Evolutionary conservation across 805 yeast genomes (phyloP), one percentile per base, ranked within the genome.

Genomic region (Lachancea lanzarotensis): DNA sequence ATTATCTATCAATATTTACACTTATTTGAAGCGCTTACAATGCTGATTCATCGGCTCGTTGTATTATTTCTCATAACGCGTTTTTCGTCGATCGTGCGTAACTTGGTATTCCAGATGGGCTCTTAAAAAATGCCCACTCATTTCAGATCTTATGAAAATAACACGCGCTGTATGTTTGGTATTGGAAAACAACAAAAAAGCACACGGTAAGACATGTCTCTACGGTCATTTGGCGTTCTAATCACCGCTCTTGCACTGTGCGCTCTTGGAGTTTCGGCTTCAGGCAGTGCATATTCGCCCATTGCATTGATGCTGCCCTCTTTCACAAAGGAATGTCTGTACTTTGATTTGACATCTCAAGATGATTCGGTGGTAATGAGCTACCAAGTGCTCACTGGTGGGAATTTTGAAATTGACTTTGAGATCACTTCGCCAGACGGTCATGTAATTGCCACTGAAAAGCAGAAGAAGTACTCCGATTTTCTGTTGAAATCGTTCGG

Each of bases 391-490:
- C 73, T 80, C 53, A 73, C 77, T 40, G 86, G 86, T 49, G 86
- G 86, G 15, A 72, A 79, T 45, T 81, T 79, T 53, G 85, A 81
- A 59, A 75, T 81, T 44, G 84, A 81, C 58, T 81, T 79, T 59
- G 71, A 73, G 46, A 77, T 81, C 50, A 75, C 69, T 42, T 71
- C 76, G 43, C 85, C 86, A 30, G 68, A 62, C 38, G 79, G 78
- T 18, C 65, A 70, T 36, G 59, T 69, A 11, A 65, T 79, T 49
- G 71, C 71, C 42, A 49, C 67, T 22, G 83, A 78, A 51, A 68
- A 70, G 48, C 79, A 79, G 55, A 76, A 76, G 59, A 78, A 81
- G 66, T 81, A 76, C 58, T 82, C 82, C 6, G 85, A 80, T 53
- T 78, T 77, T 52, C 66, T 77, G 25, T 66, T 81, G 57, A 76